Evolutionary conservation across 176 grass and related monocot species (phyloP).

Genomic region (Miscanthus lutarioriparius): DNA sequence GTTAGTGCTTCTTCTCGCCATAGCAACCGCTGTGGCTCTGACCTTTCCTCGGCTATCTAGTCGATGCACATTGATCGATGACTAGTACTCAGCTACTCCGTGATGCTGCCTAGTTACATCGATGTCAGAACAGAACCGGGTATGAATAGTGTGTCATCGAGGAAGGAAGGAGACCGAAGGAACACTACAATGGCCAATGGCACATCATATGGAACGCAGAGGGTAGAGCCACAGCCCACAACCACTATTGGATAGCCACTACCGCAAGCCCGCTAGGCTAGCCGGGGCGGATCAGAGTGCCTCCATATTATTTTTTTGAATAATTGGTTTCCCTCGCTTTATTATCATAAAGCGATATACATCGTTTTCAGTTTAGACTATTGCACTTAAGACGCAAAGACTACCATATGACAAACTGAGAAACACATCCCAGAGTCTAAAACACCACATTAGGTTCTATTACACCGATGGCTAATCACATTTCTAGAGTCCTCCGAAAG

Average conservation of each 20-base stretch:
- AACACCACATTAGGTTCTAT: no score
- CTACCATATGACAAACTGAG: no score
- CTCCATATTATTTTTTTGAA: slow-evolving; percentile 2
- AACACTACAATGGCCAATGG: no score
- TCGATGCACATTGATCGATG: neutral
- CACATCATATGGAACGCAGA: slow-evolving; percentile 14
- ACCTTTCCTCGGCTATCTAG: neutral
- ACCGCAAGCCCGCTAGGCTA: neutral
- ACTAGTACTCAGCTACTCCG: neutral
- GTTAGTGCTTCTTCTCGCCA: neutral
- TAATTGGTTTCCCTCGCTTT: no score
- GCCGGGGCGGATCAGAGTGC: neutral
- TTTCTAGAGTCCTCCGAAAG: no score
- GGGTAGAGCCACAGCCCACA: neutral
- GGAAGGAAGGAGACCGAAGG: neutral
- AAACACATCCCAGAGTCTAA: no score
- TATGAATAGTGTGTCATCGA: neutral
- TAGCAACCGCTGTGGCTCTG: neutral
- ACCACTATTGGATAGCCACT: neutral
- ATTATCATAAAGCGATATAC: no score
- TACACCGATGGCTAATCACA: no score
- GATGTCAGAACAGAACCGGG: neutral
- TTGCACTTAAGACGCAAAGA: no score
- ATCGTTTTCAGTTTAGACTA: no score
- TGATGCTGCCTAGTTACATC: neutral